phyloP scores from a whole-genome alignment of 2,329 filamentous ascomycete genomes.

The Saccharata proteae region DNA sequence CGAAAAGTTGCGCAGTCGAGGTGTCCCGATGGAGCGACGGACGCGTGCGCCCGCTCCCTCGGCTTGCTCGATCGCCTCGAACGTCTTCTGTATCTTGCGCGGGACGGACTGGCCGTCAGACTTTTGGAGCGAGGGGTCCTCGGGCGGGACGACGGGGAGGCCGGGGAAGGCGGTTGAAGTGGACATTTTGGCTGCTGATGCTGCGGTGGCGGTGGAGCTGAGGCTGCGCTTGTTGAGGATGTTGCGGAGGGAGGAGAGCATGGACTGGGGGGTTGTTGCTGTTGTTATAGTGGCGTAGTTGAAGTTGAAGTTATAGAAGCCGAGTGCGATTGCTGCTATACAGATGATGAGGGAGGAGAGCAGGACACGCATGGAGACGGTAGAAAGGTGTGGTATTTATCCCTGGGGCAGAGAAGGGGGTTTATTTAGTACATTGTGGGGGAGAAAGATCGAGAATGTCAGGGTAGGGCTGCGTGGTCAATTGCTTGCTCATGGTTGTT shows the following conservation, averaged over 20 bases:
- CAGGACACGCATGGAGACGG: constrained; percentile 24
- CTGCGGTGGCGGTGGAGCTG: constrained; percentile 11
- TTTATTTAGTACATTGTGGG: no score
- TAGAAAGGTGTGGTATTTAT: constrained; percentile 19
- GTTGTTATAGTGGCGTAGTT: constrained; percentile 14
- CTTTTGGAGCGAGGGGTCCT: constrained; percentile 27
- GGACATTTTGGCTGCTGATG: constrained; percentile 18
- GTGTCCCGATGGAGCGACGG: constrained; percentile 75
- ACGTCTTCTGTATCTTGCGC: constrained; percentile 69
- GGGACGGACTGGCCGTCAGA: constrained; percentile 50
- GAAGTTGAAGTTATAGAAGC: constrained; percentile 18
- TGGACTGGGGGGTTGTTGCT: constrained; percentile 18
- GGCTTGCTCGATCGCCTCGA: constrained; percentile 72
- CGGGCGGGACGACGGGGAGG: constrained; percentile 36
- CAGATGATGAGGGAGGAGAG: constrained; percentile 29
- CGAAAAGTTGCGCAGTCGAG: constrained; percentile 70
- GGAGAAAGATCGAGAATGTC: no score
- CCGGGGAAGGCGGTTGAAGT: constrained; percentile 29
- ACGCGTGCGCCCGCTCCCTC: constrained; percentile 84
- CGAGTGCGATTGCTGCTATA: constrained; percentile 27
- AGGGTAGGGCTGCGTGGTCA: no score
- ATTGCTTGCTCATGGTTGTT: no score
- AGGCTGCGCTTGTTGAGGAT: constrained; percentile 19
- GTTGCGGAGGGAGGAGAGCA: constrained; percentile 26
- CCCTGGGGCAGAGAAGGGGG: constrained; percentile 11